Evolutionary conservation across 2,329 filamentous ascomycete genomes (phyloP).

Genomic region (Cladophialophora chaetospira): DNA sequence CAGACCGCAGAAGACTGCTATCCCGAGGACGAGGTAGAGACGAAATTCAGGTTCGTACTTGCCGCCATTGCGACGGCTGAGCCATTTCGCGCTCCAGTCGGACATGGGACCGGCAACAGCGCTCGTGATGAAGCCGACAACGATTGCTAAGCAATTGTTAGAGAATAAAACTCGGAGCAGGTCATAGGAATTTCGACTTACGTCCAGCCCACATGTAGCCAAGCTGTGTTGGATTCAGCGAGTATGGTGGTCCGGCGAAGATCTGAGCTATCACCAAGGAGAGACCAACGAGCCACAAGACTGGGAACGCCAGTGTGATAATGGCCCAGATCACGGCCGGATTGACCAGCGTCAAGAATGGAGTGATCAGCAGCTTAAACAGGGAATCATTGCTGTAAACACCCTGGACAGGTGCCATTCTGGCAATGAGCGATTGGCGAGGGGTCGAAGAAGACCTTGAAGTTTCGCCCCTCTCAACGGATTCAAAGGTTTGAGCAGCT

Average conservation of each 20-base stretch:
- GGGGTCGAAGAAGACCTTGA: too few species aligned
- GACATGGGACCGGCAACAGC: conserved; percentile 71
- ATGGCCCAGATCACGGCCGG: conserved; percentile 29
- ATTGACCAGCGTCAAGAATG: conserved; percentile 30
- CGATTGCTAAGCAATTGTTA: too few species aligned
- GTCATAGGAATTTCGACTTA: too few species aligned
- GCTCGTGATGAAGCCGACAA: conserved; percentile 78
- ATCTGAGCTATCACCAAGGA: background rate
- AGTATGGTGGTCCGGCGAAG: conserved; percentile 62
- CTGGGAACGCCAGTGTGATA: background rate
- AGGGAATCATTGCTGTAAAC: background rate
- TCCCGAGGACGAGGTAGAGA: conserved; percentile 75
- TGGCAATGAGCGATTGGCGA: too few species aligned
- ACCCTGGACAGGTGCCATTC: background rate
- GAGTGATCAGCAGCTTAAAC: conserved; percentile 1
- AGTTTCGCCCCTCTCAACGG: too few species aligned
- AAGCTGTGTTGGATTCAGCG: conserved; percentile 75
- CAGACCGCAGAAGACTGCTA: conserved; percentile 74
- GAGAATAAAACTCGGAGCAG: too few species aligned
- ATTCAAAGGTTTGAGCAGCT: too few species aligned
- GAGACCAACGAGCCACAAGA: background rate
- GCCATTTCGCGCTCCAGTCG: conserved; percentile 68
- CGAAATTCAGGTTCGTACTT: conserved; percentile 91
- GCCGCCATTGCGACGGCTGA: conserved; percentile 76
- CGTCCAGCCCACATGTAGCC: conserved; percentile 85